phyloP scores from a whole-genome alignment of 2,329 filamentous ascomycete species.

The Botrytis tulipae region DNA sequence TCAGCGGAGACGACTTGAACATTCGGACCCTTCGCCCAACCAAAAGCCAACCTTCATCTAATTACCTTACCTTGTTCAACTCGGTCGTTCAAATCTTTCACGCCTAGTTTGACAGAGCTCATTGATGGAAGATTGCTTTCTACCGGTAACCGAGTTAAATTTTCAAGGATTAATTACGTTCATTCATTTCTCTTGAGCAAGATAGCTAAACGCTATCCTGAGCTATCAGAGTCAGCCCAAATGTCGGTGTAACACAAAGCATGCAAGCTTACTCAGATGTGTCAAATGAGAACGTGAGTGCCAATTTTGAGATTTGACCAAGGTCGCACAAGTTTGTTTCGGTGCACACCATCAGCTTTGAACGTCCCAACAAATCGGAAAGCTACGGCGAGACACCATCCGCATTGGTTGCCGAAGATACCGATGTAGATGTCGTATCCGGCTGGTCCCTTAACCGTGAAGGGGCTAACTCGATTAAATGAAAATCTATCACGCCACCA shows the following conservation, averaged over 20 bases:
- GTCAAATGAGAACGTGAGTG: conserved; percentile 11
- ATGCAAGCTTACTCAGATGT: conserved; percentile 16
- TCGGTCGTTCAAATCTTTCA: neutral
- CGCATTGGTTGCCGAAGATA: conserved; percentile 4
- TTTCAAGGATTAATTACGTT: neutral
- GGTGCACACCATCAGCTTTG: conserved; percentile 11
- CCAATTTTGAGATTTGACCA: conserved; percentile 2
- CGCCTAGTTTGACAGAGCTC: neutral
- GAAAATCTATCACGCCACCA: conserved; percentile 12
- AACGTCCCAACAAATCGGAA: conserved; percentile 2
- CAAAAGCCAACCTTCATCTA: neutral
- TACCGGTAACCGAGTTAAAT: neutral
- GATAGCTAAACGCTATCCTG: neutral
- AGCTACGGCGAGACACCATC: conserved; percentile 13
- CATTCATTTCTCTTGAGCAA: neutral
- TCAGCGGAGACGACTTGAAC: neutral
- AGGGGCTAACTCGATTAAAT: conserved; percentile 10
- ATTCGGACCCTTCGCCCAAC: neutral
- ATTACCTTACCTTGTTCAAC: neutral
- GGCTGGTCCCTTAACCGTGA: conserved; percentile 1
- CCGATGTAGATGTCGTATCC: conserved; percentile 3
- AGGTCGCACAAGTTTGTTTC: conserved; percentile 8
- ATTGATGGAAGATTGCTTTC: neutral
- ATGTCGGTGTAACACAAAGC: conserved; percentile 21
- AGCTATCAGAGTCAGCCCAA: conserved; percentile 13